These are phyloP conservation scores for Podospora anserina DNA, from an alignment of 495 filamentous ascomycete species.

Conservation along the genomic window DNA sequence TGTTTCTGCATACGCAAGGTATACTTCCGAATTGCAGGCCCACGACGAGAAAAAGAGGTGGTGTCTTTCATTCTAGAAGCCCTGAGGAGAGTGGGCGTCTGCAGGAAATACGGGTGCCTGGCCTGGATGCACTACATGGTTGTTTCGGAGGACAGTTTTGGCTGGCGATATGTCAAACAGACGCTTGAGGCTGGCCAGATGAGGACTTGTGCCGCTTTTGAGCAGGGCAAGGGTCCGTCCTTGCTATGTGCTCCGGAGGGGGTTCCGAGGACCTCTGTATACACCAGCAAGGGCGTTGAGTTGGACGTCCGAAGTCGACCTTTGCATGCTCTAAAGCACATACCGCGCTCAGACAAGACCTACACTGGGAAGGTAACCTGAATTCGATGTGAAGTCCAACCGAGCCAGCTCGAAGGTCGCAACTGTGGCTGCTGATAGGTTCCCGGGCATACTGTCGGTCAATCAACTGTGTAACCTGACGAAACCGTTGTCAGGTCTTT, in stretches of 20 bases:
- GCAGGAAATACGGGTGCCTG: neutral
- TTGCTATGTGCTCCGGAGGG: neutral
- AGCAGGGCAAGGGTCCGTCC: neutral
- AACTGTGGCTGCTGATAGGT: neutral
- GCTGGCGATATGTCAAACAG: neutral
- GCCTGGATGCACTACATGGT: neutral
- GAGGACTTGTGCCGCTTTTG: neutral
- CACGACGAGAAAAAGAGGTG: neutral
- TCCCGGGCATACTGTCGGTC: slow-evolving; percentile 8
- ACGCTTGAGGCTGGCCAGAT: neutral
- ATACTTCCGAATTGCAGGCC: neutral
- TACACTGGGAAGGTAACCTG: no score
- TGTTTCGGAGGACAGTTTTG: neutral
- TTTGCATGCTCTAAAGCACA: no score
- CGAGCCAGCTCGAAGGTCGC: neutral
- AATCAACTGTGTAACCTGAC: slow-evolving; percentile 6
- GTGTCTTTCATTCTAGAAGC: neutral
- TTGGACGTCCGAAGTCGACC: no score
- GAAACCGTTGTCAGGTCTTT: neutral
- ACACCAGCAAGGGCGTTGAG: neutral
- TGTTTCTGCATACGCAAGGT: neutral
- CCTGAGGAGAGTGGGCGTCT: neutral
- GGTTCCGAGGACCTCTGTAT: neutral
- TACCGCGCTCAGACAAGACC: no score
- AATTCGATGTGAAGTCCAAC: neutral